Conservation (phyloP, 768 basidiomycete genomes). For the Rhodosporidiobolus sp. region DNA sequence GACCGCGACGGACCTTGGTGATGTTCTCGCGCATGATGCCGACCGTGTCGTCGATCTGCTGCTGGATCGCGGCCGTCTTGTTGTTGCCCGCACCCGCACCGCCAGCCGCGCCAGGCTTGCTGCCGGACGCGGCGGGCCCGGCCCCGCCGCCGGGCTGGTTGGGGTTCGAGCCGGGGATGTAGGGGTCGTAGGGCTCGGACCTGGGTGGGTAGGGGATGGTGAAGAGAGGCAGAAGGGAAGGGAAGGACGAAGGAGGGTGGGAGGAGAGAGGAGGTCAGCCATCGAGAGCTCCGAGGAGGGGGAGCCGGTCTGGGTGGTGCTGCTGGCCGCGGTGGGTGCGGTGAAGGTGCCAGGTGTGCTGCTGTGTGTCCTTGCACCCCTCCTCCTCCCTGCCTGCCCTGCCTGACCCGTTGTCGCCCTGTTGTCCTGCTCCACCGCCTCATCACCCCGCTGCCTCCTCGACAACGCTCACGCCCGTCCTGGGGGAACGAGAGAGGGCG, state of each 20-base stretch:
- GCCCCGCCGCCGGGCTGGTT: constrained; percentile 55
- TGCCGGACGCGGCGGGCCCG: constrained; percentile 33
- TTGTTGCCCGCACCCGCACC: constrained; percentile 54
- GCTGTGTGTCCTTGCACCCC: too few species aligned
- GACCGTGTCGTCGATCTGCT: constrained; percentile 92
- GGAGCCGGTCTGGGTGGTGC: background rate
- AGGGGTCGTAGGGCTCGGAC: constrained; percentile 99
- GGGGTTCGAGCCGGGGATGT: constrained; percentile 73
- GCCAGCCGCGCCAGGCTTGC: background rate
- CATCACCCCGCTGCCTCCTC: too few species aligned
- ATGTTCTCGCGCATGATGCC: constrained; percentile 99
- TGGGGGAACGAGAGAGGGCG: background rate
- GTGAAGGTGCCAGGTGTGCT: too few species aligned
- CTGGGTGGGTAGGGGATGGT: constrained; percentile 50
- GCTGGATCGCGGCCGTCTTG: constrained; percentile 90
- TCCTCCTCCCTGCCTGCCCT: too few species aligned
- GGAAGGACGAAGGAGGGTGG: background rate
- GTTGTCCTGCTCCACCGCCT: background rate
- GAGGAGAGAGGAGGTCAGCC: background rate
- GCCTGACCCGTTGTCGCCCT: too few species aligned
- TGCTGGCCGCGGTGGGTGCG: too few species aligned
- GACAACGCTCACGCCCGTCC: background rate
- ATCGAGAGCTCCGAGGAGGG: background rate
- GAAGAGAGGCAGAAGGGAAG: background rate
- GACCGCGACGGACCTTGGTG: too few species aligned